Evolutionary conservation across 108 stramenopile genomes (phyloP).

Genomic region (Aureococcus anophagefferens): DNA sequence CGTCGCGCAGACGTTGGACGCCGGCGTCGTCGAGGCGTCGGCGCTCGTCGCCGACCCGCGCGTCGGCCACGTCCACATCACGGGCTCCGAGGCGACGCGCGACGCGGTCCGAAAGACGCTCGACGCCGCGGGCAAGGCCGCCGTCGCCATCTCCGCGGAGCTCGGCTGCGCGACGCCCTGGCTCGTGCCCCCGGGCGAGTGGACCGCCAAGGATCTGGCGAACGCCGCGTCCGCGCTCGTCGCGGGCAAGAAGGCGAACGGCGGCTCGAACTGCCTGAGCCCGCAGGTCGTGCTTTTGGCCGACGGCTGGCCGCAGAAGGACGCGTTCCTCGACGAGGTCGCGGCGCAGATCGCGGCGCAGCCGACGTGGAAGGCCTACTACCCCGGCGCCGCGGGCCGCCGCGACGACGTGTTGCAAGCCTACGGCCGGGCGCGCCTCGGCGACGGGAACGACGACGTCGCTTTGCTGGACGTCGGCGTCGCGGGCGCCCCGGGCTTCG

Average conservation of each 20-base stretch:
- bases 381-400: constrained; percentile 17
- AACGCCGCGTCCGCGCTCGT: constrained; percentile 10
- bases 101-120: constrained; percentile 24
- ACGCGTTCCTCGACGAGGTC: constrained; percentile 12
- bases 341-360: background rate
- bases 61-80: constrained; percentile 27
- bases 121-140: constrained; percentile 13
- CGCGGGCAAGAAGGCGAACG: constrained; percentile 13
- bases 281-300: constrained; percentile 21
- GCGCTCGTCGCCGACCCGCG: constrained; percentile 5
- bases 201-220: constrained; percentile 16
- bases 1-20: constrained; percentile 14
- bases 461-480: background rate
- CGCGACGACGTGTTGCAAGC: constrained; percentile 9
- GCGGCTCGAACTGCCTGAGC: constrained; percentile 25
- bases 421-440: constrained; percentile 20
- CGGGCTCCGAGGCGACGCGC: constrained; percentile 30
- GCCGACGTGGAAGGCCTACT: constrained; percentile 16
- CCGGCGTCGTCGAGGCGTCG: constrained; percentile 3
- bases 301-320: constrained; percentile 17
- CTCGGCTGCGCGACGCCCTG: constrained; percentile 36
- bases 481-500: too few relatives aligned
- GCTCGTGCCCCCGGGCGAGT: constrained; percentile 28
- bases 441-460: constrained; percentile 13
- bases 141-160: constrained; percentile 25